Percentiles rank a stretch among this genome's conserved stretches.
phyloP scores from a whole-genome alignment of 345 rosid genomes.

The Acer negundo region DNA sequence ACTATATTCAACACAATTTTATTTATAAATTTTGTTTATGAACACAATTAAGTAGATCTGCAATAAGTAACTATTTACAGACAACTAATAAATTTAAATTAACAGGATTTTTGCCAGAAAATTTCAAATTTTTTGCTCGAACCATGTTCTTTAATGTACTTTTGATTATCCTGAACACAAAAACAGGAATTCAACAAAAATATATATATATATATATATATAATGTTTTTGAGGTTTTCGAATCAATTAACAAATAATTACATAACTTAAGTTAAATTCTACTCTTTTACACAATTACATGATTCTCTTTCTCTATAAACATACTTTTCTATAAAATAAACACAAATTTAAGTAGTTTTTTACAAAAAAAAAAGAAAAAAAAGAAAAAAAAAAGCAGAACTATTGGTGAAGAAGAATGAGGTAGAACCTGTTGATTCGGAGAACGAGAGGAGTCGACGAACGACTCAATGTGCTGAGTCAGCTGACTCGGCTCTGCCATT shows the following conservation, averaged over 20 bases:
- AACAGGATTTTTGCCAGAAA: not conserved
- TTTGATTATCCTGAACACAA: not conserved
- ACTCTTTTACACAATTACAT: not conserved
- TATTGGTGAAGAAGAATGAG: not conserved
- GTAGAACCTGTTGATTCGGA: conserved; percentile 55
- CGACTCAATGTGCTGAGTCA: conserved; percentile 62
- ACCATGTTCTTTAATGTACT: not conserved
- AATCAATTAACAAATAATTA: not conserved
- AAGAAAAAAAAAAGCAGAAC: conserved; percentile 1
- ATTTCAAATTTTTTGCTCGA: not conserved
- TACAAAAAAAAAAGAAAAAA: not conserved
- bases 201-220: too few species aligned
- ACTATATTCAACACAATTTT: too few species aligned
- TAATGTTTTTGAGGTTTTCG: not conserved
- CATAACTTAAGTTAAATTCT: not conserved
- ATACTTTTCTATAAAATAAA: not conserved
- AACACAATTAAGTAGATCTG: too few species aligned
- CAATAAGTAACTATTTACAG: too few species aligned
- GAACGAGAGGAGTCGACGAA: conserved; percentile 63
- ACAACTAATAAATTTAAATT: too few species aligned
- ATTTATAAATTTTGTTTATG: too few species aligned
- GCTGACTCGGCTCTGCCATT: conserved; percentile 53
- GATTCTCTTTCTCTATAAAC: too few species aligned
- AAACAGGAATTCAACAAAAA: not conserved
- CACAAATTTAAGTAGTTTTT: not conserved